phyloP scores from a whole-genome alignment of 768 basidiomycete genomes.

The Xerocomellus chrysenteron region DNA sequence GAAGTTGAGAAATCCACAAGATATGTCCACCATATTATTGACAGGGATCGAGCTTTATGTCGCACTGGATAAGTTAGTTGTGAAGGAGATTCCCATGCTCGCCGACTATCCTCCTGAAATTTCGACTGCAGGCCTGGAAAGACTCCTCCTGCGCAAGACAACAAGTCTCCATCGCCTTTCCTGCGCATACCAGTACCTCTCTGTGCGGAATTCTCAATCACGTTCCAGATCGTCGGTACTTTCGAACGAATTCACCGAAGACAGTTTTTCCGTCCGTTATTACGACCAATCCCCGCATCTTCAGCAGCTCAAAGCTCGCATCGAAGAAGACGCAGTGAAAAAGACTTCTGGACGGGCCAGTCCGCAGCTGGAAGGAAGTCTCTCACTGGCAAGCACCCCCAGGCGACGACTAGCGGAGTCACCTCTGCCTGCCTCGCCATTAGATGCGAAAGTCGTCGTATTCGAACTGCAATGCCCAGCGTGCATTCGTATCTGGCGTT shows the following conservation, averaged over 20 bases:
- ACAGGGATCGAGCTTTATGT: constrained; percentile 34
- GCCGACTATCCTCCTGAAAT: constrained; percentile 33
- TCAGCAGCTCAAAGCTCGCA: constrained; percentile 25
- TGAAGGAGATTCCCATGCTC: constrained; percentile 26
- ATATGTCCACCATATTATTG: constrained; percentile 40
- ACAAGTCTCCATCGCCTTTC: constrained; percentile 28
- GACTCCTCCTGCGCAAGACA: constrained; percentile 28
- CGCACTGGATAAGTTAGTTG: constrained; percentile 29
- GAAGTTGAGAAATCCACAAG: constrained; percentile 33
- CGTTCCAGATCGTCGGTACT: constrained; percentile 32
- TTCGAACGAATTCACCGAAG: constrained; percentile 12
- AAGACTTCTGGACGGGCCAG: constrained; percentile 8
- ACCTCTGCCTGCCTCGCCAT: no score
- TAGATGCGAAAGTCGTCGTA: constrained; percentile 28
- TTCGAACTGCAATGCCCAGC: constrained; percentile 42
- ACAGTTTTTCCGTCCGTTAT: constrained; percentile 37
- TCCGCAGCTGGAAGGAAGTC: constrained; percentile 11
- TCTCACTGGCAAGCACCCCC: no score
- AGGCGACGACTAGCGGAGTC: no score
- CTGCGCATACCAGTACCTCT: constrained; percentile 32
- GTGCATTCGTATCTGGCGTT: constrained; percentile 38
- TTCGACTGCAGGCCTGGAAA: constrained; percentile 14
- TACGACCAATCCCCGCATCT: no score
- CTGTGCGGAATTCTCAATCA: constrained; percentile 23
- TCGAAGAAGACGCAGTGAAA: constrained; percentile 25